phyloP scores from a whole-genome alignment of 2,329 filamentous ascomycete species.

The Raffaelea arxii region DNA sequence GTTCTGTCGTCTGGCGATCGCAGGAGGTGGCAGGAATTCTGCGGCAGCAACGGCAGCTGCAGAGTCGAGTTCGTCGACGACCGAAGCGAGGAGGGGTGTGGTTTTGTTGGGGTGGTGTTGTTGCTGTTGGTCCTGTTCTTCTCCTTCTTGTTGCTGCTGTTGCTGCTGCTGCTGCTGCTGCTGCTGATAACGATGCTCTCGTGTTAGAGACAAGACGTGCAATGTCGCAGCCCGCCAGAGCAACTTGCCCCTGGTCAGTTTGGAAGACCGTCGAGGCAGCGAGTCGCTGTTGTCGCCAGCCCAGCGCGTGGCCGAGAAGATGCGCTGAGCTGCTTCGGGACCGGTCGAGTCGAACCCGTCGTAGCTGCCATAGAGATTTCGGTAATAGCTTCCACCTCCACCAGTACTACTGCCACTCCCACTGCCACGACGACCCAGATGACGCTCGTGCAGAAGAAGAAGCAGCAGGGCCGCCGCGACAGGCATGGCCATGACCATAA shows the following conservation, averaged over 20 bases:
- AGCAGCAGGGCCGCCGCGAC: conserved; percentile 57
- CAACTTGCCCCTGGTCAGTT: conserved; percentile 25
- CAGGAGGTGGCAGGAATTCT: background rate
- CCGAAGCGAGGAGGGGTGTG: conserved; percentile 9
- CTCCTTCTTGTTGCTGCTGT: background rate
- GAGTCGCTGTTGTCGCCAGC: conserved; percentile 46
- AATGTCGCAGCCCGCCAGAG: conserved; percentile 13
- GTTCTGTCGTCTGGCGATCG: conserved; percentile 30
- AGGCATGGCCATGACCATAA: conserved; percentile 59
- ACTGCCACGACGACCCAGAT: conserved; percentile 51
- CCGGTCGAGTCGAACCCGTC: too few species aligned
- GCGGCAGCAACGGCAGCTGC: too few species aligned
- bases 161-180: background rate
- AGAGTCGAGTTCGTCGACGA: conserved; percentile 1
- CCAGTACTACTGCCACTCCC: too few species aligned
- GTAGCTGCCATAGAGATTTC: too few species aligned
- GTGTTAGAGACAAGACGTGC: too few species aligned
- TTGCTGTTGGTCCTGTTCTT: background rate
- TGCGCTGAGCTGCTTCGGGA: too few species aligned
- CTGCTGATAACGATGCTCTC: background rate
- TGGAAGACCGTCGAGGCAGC: conserved; percentile 29
- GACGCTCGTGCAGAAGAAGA: conserved; percentile 53
- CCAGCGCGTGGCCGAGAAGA: conserved; percentile 59
- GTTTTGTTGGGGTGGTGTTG: background rate
- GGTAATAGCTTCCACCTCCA: too few species aligned